Conservation (phyloP, 2,329 filamentous ascomycete species). For the Grosmannia huntii region DNA sequence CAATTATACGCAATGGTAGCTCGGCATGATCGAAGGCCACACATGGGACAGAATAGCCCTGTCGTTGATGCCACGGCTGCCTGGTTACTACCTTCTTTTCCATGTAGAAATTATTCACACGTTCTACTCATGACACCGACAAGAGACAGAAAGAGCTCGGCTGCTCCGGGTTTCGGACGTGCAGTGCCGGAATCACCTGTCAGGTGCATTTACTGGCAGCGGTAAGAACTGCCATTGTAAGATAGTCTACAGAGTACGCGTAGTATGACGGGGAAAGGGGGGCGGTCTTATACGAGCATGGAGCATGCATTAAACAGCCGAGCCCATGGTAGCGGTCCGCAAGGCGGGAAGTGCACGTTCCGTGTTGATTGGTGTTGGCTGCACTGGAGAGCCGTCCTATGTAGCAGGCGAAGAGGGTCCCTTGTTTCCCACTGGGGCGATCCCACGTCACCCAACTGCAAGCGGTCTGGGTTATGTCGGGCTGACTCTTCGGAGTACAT, state of each 20-base stretch:
- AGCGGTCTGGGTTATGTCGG: neutral
- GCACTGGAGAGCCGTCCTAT: neutral
- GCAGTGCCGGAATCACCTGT: neutral
- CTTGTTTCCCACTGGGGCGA: neutral
- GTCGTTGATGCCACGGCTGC: neutral
- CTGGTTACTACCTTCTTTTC: neutral
- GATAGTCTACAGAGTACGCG: no score
- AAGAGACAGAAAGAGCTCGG: no score
- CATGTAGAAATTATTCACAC: no score
- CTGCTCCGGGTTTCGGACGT: neutral
- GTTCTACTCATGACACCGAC: no score
- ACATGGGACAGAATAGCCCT: neutral
- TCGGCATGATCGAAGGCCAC: neutral
- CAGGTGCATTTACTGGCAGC: neutral
- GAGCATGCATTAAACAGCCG: neutral
- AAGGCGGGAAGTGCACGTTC: slow-evolving; percentile 6
- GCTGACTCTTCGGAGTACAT: no score
- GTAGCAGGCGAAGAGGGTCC: no score
- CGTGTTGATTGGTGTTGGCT: slow-evolving; percentile 12
- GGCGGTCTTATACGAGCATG: neutral
- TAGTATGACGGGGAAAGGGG: neutral
- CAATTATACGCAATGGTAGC: neutral
- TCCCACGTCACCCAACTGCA: neutral
- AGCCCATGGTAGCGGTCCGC: neutral
- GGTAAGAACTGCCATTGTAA: neutral